These are phyloP conservation scores for Ciborinia camelliae DNA, from an alignment of 2,329 filamentous ascomycete genomes.

Conservation along the genomic window DNA sequence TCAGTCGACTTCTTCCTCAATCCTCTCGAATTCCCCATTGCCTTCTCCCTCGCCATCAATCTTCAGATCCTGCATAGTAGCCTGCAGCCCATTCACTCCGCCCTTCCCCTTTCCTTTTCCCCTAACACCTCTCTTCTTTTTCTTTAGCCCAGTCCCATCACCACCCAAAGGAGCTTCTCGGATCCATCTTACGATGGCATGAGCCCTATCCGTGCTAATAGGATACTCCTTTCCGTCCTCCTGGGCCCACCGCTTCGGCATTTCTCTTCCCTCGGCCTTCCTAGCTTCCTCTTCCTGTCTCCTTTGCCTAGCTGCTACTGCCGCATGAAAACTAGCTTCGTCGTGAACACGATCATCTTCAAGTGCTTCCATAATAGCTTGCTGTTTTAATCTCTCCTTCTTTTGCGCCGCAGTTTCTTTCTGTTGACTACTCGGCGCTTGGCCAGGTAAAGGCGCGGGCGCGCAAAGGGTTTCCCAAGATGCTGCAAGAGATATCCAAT, in stretches of 20 bases:
- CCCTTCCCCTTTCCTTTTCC: constrained; percentile 23
- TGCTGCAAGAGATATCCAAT: constrained; percentile 63
- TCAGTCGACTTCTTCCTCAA: constrained; percentile 37
- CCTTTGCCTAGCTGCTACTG: constrained; percentile 58
- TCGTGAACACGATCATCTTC: constrained; percentile 66
- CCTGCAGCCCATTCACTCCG: constrained; percentile 25
- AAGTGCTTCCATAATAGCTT: constrained; percentile 64
- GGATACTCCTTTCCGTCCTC: constrained; percentile 67
- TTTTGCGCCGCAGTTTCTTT: constrained; percentile 52
- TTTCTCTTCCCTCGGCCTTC: constrained; percentile 31
- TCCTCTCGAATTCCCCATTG: constrained; percentile 26
- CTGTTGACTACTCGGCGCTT: constrained; percentile 36
- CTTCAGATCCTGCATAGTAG: constrained; percentile 22
- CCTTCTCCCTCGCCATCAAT: constrained; percentile 24
- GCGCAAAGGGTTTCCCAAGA: constrained; percentile 71
- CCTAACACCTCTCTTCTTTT: constrained; percentile 40
- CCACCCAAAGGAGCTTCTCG: constrained; percentile 49
- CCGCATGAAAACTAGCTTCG: constrained; percentile 61
- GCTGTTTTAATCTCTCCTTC: constrained; percentile 57
- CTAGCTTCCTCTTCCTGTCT: constrained; percentile 51
- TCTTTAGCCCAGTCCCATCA: constrained; percentile 37
- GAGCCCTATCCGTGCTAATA: constrained; percentile 66
- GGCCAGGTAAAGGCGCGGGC: constrained; percentile 51
- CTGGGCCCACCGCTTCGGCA: constrained; percentile 56
- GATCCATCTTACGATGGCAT: constrained; percentile 68